phyloP scores from a whole-genome alignment of 1,139 yeast species.

The Saccharomycopsis hybrid region DNA sequence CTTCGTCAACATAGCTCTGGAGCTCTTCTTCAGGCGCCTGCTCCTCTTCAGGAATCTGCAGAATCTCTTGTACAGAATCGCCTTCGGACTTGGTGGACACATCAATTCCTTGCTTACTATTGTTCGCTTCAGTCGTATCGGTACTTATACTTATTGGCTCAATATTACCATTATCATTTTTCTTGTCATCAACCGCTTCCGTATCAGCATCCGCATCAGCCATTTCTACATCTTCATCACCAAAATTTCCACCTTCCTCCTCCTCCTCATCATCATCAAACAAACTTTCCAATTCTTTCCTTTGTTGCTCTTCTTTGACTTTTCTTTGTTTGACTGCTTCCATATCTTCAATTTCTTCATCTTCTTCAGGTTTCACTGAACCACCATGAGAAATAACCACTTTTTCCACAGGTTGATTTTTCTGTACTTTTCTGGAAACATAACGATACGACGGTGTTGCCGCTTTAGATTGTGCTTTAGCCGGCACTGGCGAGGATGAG shows the following conservation, averaged over 20 bases:
- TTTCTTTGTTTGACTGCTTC: constrained; percentile 17
- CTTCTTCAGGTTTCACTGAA: constrained; percentile 19
- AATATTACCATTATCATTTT: neutral
- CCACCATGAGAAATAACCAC: constrained; percentile 15
- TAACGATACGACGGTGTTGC: constrained; percentile 7
- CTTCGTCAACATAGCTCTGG: constrained; percentile 27
- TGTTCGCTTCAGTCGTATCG: neutral
- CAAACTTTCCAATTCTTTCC: constrained; percentile 26
- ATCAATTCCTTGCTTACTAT: too few relatives aligned
- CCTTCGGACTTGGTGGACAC: neutral
- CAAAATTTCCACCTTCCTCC: neutral
- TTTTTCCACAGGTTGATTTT: constrained; percentile 12
- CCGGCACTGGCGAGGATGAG: neutral
- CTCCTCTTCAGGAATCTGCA: constrained; percentile 6
- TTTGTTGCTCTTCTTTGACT: constrained; percentile 19
- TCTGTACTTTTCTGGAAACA: constrained; percentile 14
- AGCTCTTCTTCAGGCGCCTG: constrained; percentile 12
- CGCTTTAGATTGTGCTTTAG: neutral
- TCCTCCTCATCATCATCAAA: constrained; percentile 28
- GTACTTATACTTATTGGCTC: neutral
- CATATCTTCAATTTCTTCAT: constrained; percentile 21
- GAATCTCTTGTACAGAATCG: neutral
- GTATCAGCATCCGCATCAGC: neutral
- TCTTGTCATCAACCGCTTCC: neutral
- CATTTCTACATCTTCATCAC: neutral